Base-by-base conservation (phyloP, 257 asterid genomes). In the Solanum ossicruentum region DNA sequence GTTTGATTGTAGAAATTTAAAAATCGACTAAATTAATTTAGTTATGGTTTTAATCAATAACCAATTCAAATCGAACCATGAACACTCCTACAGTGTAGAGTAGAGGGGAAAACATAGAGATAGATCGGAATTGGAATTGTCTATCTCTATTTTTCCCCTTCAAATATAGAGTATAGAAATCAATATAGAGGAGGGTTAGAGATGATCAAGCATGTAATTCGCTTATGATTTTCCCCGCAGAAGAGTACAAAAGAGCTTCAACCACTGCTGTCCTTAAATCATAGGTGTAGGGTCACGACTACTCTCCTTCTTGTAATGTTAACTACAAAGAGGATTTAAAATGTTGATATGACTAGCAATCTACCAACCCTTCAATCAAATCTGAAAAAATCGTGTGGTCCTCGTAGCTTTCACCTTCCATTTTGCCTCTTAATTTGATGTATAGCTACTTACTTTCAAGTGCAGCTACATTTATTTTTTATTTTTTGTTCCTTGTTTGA, bases 261-360 rank as follows among this genome's bases (percentile, higher is more conserved):
- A 32, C 36, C 2, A 32, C 36, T 2, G 36, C 3, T 32, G 36
- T 32, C 86, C 45, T 10, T 84, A 85, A 91, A 89, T 89, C 87
- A 69, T 21, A 55, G 79, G 60, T 32, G 92, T 90, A 70, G 92
- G 92, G 66, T 91, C 91, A 49, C 39, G 51, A 9, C 80, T 71
- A 55, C 86, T 45, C 49, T 43, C 83, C 80, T 83, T 86, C 81
- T 65, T 69, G 69, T 65, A 67, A 63, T 80, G 83, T 85, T 88
- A 87, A 91, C 87, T 91, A 84, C 79, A 66, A 85, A 87, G 89
- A 84, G 85, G 89, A 85, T 84, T 80, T 84, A 78, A 60, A 80
- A 69, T 77, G 86, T 77, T 86, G 91, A 90, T 51, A 88, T 88
- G 87, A 91, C 89, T 54, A 85, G 47, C 63, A 83, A 91, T 88